A percentile compares a stretch with the other conserved stretches of the same genome.
phyloP scores from a whole-genome alignment of 148 eudicot species.

The Rhododendron ferrugineum region DNA sequence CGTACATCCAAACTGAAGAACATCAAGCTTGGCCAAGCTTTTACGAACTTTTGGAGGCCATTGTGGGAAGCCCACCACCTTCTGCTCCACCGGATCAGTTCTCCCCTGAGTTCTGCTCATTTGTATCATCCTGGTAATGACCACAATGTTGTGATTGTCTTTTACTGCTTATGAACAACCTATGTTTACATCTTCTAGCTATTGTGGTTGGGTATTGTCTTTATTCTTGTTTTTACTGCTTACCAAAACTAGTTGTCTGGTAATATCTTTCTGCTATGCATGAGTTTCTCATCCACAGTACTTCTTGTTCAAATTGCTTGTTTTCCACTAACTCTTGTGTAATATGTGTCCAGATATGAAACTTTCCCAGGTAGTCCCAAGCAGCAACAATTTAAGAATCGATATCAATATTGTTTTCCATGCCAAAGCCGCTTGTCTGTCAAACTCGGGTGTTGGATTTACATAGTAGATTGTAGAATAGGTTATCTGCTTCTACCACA shows the following conservation, averaged over 20 bases:
- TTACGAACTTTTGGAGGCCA: constrained; percentile 83
- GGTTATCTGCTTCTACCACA: not conserved
- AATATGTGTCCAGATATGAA: not conserved
- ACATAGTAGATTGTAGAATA: not conserved
- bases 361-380: not conserved
- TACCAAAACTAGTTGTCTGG: not conserved
- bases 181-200: not conserved
- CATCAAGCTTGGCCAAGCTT: constrained; percentile 73
- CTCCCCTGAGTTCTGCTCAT: constrained; percentile 97
- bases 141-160: not conserved
- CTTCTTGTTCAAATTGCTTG: not conserved
- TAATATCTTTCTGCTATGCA: not conserved
- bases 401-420: not conserved
- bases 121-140: constrained; percentile 78
- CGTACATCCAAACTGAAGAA: constrained; percentile 82
- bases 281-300: not conserved
- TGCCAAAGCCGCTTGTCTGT: not conserved
- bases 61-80: constrained; percentile 83
- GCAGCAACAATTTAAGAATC: not conserved
- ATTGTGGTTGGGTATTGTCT: not conserved
- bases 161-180: not conserved
- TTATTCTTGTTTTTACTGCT: not conserved
- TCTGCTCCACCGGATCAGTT: constrained; percentile 93
- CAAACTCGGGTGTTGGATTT: not conserved
- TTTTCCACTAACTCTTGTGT: not conserved